Evolutionary conservation across 768 basidiomycete species (phyloP).

Genomic region (Rhizopogon vinicolor): DNA sequence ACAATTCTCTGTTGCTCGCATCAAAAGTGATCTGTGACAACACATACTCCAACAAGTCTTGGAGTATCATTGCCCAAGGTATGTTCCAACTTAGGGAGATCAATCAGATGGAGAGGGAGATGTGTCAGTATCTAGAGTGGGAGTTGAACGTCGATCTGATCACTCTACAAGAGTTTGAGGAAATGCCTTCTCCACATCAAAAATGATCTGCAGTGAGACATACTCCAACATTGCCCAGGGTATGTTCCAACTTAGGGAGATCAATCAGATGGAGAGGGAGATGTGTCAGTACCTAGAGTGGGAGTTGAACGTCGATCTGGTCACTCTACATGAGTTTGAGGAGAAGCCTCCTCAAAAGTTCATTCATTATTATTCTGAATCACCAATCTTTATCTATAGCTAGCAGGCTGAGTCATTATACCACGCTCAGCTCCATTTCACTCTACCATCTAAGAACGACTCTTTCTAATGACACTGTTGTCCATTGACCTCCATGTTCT

Average conservation of each 20-base stretch:
- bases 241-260: conserved; percentile 72
- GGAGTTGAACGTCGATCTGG: conserved; percentile 74
- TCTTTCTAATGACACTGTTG: too few species aligned
- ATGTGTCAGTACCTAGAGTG: conserved; percentile 89
- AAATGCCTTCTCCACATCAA: conserved; percentile 8
- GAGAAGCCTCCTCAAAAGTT: conserved; percentile 9
- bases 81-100: conserved; percentile 76
- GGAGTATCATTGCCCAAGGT: conserved; percentile 85
- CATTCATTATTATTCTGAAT: too few species aligned
- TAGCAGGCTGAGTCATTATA: too few species aligned
- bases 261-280: conserved; percentile 80
- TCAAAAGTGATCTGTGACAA: too few species aligned
- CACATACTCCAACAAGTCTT: conserved; percentile 39
- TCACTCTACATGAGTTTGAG: conserved; percentile 59
- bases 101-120: conserved; percentile 79
- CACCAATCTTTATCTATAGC: too few species aligned
- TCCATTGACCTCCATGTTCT: too few species aligned
- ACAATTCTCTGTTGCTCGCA: too few species aligned
- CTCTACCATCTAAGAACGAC: too few species aligned
- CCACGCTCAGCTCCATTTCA: too few species aligned
- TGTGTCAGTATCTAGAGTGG: conserved; percentile 90
- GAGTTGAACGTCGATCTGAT: conserved; percentile 70
- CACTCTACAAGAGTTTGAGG: conserved; percentile 58
- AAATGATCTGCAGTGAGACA: too few species aligned
- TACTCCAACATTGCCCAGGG: conserved; percentile 74